phyloP scores from a whole-genome alignment of 2,329 filamentous ascomycete species.

The Xylariaceae sp. region DNA sequence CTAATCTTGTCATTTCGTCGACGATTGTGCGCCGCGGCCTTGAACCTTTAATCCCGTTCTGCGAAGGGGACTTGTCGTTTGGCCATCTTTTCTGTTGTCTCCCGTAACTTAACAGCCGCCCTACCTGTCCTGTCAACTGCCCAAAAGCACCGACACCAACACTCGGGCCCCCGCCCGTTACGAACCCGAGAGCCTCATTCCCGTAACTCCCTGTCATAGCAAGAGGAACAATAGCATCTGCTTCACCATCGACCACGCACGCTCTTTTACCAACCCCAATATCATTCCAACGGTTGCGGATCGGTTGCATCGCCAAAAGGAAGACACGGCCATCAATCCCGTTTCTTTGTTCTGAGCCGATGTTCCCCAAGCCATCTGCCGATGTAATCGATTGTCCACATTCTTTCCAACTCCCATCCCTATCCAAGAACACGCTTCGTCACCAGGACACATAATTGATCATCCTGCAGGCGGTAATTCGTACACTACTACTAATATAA shows the following conservation, averaged over 20 bases:
- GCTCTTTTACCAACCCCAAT: not conserved
- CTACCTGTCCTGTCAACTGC: conserved; percentile 3
- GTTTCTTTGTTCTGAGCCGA: conserved; percentile 15
- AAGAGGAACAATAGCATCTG: not conserved
- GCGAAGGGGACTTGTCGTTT: conserved; percentile 19
- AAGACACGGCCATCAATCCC: conserved; percentile 3
- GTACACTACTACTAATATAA: conserved; percentile 17
- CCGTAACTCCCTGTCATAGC: not conserved
- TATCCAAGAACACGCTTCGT: conserved; percentile 19
- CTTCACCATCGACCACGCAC: not conserved
- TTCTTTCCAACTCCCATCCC: conserved; percentile 14
- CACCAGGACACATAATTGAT: conserved; percentile 13
- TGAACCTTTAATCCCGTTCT: conserved; percentile 12
- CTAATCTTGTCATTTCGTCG: conserved; percentile 12
- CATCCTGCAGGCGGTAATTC: conserved; percentile 12
- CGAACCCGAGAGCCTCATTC: not conserved
- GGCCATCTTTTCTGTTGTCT: conserved; percentile 1
- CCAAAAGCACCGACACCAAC: conserved; percentile 8
- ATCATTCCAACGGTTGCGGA: not conserved
- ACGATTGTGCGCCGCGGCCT: conserved; percentile 1
- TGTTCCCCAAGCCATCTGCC: conserved; percentile 3
- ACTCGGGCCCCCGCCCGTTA: conserved; percentile 9
- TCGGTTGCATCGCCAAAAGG: not conserved
- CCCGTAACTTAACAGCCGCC: not conserved
- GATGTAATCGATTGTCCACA: conserved; percentile 25